Base-by-base conservation (phyloP, 129 eudicot genomes). In the Escallonia herrerae region DNA sequence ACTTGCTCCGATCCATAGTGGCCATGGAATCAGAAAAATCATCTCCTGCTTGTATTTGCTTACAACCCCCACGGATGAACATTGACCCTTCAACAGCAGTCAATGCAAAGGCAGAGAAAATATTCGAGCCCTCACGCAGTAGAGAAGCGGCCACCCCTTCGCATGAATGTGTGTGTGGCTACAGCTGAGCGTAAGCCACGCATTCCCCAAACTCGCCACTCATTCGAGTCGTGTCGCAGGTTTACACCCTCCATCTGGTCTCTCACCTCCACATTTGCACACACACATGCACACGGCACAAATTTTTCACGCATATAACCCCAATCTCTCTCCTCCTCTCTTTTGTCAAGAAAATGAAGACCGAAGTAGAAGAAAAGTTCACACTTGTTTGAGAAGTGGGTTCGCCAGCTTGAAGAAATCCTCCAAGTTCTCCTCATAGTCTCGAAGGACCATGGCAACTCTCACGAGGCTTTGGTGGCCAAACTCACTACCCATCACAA, bases 401-500 rank as follows among this genome's bases (percentile, higher is more conserved):
- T 86, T 8, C 11, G 46, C 61, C 84, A 86, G 43, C 83, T 90
- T 0, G 86, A 90, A 62, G 82, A 72, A 3, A 67, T 67, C n/a
- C 77, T 74, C 5, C 65, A 13, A 13, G 71, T 56, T 5, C 87
- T 80, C 6, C 54, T 68, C 0, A 58, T 49, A n/a, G 70, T 55
- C 5, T 44, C 58, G 0, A 57, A 51, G 8, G 46, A 58, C 43
- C 15, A 50, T 39, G 53, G 72, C 46, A 12, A 47, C 60, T 33
- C 38, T 44, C 46, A 65, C 15, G 74, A 79, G 52, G 71, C 73
- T 22, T 43, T 84, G 14, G 78, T 84, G 2, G 76, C 83, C 2
- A 80, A 78, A 54, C 62, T 90, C 39, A 87, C 93, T 10, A 69
- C 87, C 74, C 97, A 84, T 45, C 95, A 87, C 86, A 84, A 87